A percentile compares a stretch with the other conserved stretches of the same genome.
These are phyloP conservation scores for Catharanthus roseus DNA, from an alignment of 257 asterid species.

Conservation along the genomic window DNA sequence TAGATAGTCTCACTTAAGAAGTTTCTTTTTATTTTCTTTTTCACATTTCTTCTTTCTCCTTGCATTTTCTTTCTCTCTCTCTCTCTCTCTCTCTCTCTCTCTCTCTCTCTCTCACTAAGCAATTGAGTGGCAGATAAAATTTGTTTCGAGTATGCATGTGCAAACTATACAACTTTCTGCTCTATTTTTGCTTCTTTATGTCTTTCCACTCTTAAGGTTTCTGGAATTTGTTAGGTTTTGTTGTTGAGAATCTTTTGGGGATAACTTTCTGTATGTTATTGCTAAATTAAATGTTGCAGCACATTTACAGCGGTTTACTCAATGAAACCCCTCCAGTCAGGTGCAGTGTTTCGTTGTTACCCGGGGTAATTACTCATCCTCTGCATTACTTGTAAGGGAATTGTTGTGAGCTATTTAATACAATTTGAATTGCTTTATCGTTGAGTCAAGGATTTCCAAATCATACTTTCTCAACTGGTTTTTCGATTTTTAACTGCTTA, in stretches of 20 bases:
- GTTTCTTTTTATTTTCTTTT: no score
- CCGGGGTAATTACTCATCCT: slow-evolving; percentile 61
- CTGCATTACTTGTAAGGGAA: neutral
- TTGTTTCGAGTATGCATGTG: neutral
- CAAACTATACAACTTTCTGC: neutral
- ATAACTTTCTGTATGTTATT: neutral
- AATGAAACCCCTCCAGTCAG: slow-evolving; percentile 77
- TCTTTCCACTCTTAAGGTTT: neutral
- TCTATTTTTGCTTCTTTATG: neutral
- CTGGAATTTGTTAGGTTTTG: neutral
- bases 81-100: neutral
- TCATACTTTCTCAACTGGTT: neutral
- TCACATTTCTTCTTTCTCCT: neutral
- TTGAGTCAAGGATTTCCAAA: neutral
- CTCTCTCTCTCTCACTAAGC: neutral
- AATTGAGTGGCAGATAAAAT: neutral
- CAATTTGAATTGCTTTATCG: neutral
- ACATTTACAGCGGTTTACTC: slow-evolving; percentile 76
- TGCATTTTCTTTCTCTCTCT: no score
- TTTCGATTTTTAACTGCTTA: no score
- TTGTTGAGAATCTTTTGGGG: neutral
- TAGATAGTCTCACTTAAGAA: neutral
- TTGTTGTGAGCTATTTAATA: neutral
- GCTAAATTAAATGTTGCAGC: slow-evolving; percentile 38
- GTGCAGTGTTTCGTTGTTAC: slow-evolving; percentile 91